phyloP scores from a whole-genome alignment of 228 moss, liverwort and hornwort species.

The Sphagnum fallax region DNA sequence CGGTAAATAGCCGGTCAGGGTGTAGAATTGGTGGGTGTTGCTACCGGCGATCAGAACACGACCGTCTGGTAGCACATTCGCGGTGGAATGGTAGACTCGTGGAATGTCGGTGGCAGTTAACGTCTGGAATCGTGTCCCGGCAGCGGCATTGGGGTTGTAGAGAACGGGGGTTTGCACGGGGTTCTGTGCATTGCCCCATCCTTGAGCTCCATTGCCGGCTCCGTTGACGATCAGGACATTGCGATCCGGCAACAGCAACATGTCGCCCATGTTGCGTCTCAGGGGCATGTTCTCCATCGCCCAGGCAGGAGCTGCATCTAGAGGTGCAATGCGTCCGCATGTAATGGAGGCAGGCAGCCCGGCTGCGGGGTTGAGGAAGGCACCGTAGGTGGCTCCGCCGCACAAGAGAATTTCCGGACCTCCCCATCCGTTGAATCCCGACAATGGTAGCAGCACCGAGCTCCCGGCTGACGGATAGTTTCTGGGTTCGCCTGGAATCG shows the following conservation, averaged over 20 bases:
- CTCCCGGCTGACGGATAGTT: constrained; percentile 64
- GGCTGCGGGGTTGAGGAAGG: constrained; percentile 14
- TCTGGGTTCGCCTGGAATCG: constrained; percentile 28
- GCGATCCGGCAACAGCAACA: constrained; percentile 21
- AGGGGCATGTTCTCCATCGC: constrained; percentile 33
- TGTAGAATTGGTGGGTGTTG: constrained; percentile 43
- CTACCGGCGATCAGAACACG: constrained; percentile 24
- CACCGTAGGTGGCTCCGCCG: constrained; percentile 28
- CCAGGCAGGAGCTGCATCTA: constrained; percentile 5
- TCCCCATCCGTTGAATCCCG: constrained; percentile 22
- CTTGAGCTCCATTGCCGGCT: constrained; percentile 18
- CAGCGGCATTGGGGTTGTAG: constrained; percentile 5
- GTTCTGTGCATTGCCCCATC: constrained; percentile 24
- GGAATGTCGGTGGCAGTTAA: constrained; percentile 6
- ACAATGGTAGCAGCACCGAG: constrained; percentile 44
- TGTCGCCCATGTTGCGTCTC: constrained; percentile 26
- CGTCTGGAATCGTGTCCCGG: constrained; percentile 4
- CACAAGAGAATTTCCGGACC: constrained; percentile 50
- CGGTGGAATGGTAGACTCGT: constrained; percentile 33
- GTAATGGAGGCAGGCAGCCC: constrained; percentile 18
- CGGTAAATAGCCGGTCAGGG: constrained; percentile 17
- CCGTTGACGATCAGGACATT: constrained; percentile 34
- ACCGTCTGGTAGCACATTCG: constrained; percentile 27
- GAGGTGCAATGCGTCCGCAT: constrained; percentile 31
- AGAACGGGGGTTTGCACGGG: constrained; percentile 16